Percentiles rank a stretch among this genome's conserved stretches.
These are phyloP conservation scores for Suhomyces kilbournensis DNA, from an alignment of 805 yeast species.

Conservation along the genomic window DNA sequence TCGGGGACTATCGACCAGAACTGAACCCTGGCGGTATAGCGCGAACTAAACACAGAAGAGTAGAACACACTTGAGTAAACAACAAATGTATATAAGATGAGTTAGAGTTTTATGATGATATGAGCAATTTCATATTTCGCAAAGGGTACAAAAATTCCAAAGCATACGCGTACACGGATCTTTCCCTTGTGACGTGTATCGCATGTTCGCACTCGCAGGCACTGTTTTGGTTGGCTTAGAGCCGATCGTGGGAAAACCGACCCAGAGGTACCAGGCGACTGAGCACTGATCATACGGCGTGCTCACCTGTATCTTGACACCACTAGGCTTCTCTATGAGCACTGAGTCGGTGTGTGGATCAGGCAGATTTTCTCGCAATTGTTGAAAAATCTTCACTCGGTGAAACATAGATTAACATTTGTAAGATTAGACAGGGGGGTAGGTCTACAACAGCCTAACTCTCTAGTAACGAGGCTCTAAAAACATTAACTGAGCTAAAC, in stretches of 20 bases:
- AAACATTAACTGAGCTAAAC: neutral
- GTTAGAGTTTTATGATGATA: neutral
- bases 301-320: neutral
- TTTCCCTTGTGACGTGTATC: neutral
- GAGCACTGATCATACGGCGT: neutral
- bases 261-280: neutral
- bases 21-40: neutral
- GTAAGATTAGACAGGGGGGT: neutral
- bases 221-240: neutral
- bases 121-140: neutral
- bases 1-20: neutral
- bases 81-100: too few relatives aligned
- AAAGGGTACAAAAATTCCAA: too few relatives aligned
- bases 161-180: neutral
- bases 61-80: too few relatives aligned
- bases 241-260: neutral
- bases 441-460: neutral
- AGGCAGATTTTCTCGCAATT: neutral
- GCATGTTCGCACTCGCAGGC: neutral
- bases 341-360: neutral
- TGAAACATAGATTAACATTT: too few relatives aligned
- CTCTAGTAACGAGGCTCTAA: neutral
- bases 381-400: neutral
- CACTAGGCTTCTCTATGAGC: neutral
- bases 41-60: neutral